A percentile compares a stretch with the other conserved stretches of the same genome.
Conservation (phyloP, 2,329 filamentous ascomycete species). For the Tympanopsis confertula region DNA sequence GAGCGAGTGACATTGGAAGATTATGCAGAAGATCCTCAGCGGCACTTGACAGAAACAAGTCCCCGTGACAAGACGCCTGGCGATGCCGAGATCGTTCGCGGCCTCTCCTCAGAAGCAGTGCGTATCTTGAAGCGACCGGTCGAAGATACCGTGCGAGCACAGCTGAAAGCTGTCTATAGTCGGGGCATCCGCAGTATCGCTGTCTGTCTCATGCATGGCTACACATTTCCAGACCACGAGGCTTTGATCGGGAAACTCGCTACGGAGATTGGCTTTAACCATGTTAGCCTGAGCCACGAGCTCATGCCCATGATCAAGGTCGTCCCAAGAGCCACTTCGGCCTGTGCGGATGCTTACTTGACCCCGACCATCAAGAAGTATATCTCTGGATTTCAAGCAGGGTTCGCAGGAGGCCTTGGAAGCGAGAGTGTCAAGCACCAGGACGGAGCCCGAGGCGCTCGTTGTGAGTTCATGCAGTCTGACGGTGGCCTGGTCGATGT, state of each 20-base stretch:
- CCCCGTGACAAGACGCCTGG: constrained; percentile 32
- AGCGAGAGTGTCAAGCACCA: constrained; percentile 61
- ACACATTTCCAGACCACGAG: constrained; percentile 83
- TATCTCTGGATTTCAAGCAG: constrained; percentile 63
- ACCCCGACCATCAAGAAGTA: constrained; percentile 61
- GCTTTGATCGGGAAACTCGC: constrained; percentile 66
- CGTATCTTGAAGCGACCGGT: constrained; percentile 55
- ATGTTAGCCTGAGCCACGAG: constrained; percentile 71
- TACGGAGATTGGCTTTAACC: constrained; percentile 67
- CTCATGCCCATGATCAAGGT: constrained; percentile 72
- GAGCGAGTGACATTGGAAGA: constrained; percentile 86
- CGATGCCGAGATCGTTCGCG: constrained; percentile 50
- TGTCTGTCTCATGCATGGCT: constrained; percentile 84
- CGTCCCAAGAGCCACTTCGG: constrained; percentile 56
- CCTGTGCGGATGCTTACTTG: constrained; percentile 60
- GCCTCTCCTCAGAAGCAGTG: constrained; percentile 64
- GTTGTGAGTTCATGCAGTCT: constrained; percentile 93
- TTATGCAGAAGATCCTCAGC: constrained; percentile 75
- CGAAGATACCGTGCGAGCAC: constrained; percentile 39
- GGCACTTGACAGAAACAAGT: constrained; percentile 38
- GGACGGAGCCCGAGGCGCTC: constrained; percentile 52
- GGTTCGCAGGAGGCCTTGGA: constrained; percentile 72
- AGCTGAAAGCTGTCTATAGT: constrained; percentile 57
- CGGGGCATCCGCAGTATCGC: constrained; percentile 70
- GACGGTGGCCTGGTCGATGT: constrained; percentile 67